Evolutionary conservation across 441 rosid species (phyloP).

Genomic region (Gossypium trilobum): DNA sequence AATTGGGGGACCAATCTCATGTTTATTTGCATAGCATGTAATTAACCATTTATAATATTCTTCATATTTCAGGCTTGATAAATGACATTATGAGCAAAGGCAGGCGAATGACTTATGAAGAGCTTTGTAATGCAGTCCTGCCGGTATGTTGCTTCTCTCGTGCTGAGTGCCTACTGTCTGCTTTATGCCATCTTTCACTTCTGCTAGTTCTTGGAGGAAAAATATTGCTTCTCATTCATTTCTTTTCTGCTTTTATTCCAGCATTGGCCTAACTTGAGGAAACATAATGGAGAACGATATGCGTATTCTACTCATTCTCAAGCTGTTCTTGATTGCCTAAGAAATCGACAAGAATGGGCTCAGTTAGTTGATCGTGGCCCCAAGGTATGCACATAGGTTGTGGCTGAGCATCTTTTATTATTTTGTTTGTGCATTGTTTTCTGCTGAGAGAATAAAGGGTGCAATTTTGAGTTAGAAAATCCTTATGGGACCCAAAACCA

Average conservation of each 20-base stretch:
- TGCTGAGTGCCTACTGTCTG: conserved; percentile 2
- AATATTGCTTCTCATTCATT: background rate
- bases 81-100: conserved; percentile 93
- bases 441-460: background rate
- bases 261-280: conserved; percentile 96
- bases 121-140: conserved; percentile 85
- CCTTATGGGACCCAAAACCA: background rate
- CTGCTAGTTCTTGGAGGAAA: background rate
- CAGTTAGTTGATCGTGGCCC: conserved; percentile 92
- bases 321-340: conserved; percentile 95
- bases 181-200: background rate
- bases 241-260: conserved; percentile 29
- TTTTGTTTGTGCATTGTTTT: background rate
- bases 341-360: conserved; percentile 97
- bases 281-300: conserved; percentile 95
- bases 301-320: conserved; percentile 96
- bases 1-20: background rate
- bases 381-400: conserved; percentile 34
- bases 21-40: background rate
- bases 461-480: background rate
- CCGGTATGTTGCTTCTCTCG: conserved; percentile 45
- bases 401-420: background rate
- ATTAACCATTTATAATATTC: conserved; percentile 1
- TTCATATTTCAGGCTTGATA: conserved; percentile 46
- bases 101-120: conserved; percentile 81